Evolutionary conservation across 164 flowering plant genomes (phyloP).

Genomic region (Kingdonia uniflora): DNA sequence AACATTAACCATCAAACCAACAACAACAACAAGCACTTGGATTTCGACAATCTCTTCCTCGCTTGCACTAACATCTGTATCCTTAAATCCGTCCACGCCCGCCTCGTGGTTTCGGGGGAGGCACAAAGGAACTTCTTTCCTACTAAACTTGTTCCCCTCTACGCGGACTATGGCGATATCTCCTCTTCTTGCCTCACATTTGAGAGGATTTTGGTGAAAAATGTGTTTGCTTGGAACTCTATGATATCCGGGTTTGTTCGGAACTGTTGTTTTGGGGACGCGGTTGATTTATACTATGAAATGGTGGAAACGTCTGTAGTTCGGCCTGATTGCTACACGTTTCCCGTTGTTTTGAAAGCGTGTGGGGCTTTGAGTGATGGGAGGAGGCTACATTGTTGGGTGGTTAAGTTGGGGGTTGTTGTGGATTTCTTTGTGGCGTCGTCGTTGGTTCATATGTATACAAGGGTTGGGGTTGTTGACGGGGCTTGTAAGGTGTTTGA

Average conservation of each 20-base stretch:
- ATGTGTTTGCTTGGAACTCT: constrained; percentile 57
- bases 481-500: constrained; percentile 44
- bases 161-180: constrained; percentile 39
- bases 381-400: constrained; percentile 39
- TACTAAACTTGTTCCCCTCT: constrained; percentile 50
- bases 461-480: constrained; percentile 29
- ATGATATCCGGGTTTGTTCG: constrained; percentile 54
- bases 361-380: constrained; percentile 36
- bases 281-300: constrained; percentile 28
- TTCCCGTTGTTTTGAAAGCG: constrained; percentile 59
- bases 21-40: constrained; percentile 18
- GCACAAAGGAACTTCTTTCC: constrained; percentile 27
- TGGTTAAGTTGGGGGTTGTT: constrained; percentile 40
- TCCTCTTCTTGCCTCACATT: constrained; percentile 31
- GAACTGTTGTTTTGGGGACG: constrained; percentile 28
- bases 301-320: constrained; percentile 25
- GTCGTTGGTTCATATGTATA: constrained; percentile 58
- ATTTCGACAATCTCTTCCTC: constrained; percentile 32
- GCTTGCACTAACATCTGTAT: constrained; percentile 29
- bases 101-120: constrained; percentile 45
- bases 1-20: too few relatives aligned
- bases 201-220: constrained; percentile 31
- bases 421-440: constrained; percentile 63
- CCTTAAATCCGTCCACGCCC: constrained; percentile 47
- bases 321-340: constrained; percentile 57